Evolutionary conservation across 2,329 filamentous ascomycete species (phyloP), one percentile per base, ranked within the genome.

Genomic region (Rhexocercosporidium sp.): DNA sequence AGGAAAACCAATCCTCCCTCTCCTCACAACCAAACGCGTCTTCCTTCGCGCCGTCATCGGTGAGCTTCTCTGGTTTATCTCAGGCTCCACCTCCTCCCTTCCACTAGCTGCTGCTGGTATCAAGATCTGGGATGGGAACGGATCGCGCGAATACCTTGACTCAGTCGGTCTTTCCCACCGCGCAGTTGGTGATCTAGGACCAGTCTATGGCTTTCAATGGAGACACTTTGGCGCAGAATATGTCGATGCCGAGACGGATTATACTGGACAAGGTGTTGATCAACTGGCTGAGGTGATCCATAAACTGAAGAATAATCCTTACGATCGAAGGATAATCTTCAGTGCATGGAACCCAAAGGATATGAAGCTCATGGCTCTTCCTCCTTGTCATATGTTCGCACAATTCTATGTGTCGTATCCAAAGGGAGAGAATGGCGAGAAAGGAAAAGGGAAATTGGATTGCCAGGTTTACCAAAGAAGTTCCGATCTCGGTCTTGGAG

Each of bases 181-280:
- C 67, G 92, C 88, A 62, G 92, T 90, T 22, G 96, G 96, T 71
- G 96, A 99, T 76, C 84, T 99, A 0, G 96, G 96, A 0, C 96
- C 96, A 34, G 94, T 98, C 0, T 99, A 99, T 78, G 96, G 96
- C 1, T 99, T 99, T 82, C 96, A 99, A 81, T 99, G 96, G 96
- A 92, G 96, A 3, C 95, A 98, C 80, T 99, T 99, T 76, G 96
- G 96, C 60, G 96, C 96, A 4, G 89, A 93, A 69, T 99, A 99
- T 78, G 83, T 90, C 20, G 91, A 95, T 76, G 86, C 90, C 16
- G 83, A 89, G 71, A 86, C 91, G 0, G 93, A 98, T 78, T 99
- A 99, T 80, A 85, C 88, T 0, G 94, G 92, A 0, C 85, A 97
- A 78, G 96, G 96, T 20, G 93, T 97, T 18, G 96, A 99, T 78